Percentiles rank a stretch among this genome's conserved stretches.
These are phyloP conservation scores for Penicillium cataractarum DNA, from an alignment of 495 filamentous ascomycete species.

Conservation along the genomic window DNA sequence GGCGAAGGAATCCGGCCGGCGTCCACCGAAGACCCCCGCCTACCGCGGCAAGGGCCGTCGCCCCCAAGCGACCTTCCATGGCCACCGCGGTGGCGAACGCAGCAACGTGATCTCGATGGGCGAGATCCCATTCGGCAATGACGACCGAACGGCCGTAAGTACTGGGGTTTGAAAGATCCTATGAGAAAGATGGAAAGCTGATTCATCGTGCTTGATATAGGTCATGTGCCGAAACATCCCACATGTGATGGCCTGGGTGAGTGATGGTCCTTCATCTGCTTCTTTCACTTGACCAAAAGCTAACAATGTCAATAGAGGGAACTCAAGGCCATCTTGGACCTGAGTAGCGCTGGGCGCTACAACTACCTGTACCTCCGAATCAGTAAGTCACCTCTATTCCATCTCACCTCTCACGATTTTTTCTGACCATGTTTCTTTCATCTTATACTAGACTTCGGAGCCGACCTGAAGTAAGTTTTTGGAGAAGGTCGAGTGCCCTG, in stretches of 20 bases:
- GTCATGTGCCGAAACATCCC: slow-evolving; percentile 98
- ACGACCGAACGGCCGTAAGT: slow-evolving; percentile 74
- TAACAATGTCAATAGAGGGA: slow-evolving; percentile 30
- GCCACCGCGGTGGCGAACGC: too few relatives aligned
- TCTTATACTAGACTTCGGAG: slow-evolving; percentile 66
- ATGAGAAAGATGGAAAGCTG: slow-evolving; percentile 17
- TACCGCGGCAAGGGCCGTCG: not conserved
- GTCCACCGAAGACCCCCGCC: not conserved
- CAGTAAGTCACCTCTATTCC: slow-evolving; percentile 45
- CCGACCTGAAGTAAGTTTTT: slow-evolving; percentile 77
- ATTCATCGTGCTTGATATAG: slow-evolving; percentile 42
- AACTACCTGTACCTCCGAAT: slow-evolving; percentile 97
- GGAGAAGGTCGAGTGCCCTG: not conserved
- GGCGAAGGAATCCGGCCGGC: not conserved
- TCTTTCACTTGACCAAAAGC: not conserved
- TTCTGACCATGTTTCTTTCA: slow-evolving; percentile 65
- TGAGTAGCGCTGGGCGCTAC: slow-evolving; percentile 76
- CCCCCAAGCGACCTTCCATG: not conserved
- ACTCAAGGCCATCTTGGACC: slow-evolving; percentile 78
- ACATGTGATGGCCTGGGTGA: slow-evolving; percentile 80
- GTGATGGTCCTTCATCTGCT: slow-evolving; percentile 1
- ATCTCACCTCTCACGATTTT: slow-evolving; percentile 74
- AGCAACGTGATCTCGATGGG: not conserved
- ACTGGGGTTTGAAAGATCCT: not conserved
- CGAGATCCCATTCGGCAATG: slow-evolving; percentile 24